Percentiles rank a stretch among this genome's conserved stretches.
phyloP scores from a whole-genome alignment of 306 rosid genomes.

The Mucuna pruriens region DNA sequence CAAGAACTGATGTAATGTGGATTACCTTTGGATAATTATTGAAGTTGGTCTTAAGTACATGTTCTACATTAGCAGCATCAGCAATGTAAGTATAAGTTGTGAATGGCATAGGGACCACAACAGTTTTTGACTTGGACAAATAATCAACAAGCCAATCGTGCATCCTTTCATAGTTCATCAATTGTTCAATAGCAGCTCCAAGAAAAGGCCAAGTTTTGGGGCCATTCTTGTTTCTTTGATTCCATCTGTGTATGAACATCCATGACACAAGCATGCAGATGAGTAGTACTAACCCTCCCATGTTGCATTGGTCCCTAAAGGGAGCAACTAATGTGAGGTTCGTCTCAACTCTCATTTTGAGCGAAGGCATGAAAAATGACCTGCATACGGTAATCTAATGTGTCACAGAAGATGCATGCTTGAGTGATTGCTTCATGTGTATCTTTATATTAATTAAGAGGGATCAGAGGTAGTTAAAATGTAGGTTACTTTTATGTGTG shows the following conservation, averaged over 20 bases:
- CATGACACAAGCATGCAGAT: slow-evolving; percentile 58
- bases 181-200: slow-evolving; percentile 86
- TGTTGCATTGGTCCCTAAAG: slow-evolving; percentile 28
- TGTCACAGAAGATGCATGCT: slow-evolving; percentile 34
- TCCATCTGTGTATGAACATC: slow-evolving; percentile 73
- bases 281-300: slow-evolving; percentile 49
- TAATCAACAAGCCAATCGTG: slow-evolving; percentile 87
- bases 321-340: slow-evolving; percentile 20
- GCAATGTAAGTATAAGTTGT: slow-evolving; percentile 90
- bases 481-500: slow-evolving; percentile 28
- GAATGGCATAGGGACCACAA: slow-evolving; percentile 92
- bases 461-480: slow-evolving; percentile 35
- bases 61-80: slow-evolving; percentile 86
- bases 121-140: slow-evolving; percentile 61
- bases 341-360: slow-evolving; percentile 40
- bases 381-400: background rate
- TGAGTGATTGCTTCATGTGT: slow-evolving; percentile 32
- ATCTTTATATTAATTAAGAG: slow-evolving; percentile 39
- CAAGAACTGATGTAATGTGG: background rate
- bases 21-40: slow-evolving; percentile 82
- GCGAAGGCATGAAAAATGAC: slow-evolving; percentile 19
- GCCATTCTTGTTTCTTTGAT: slow-evolving; percentile 69
- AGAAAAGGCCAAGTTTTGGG: slow-evolving; percentile 93
- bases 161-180: slow-evolving; percentile 77
- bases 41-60: slow-evolving; percentile 89